A percentile compares a stretch with the other conserved stretches of the same genome.
Evolutionary conservation across 164 flowering plant genomes (phyloP).

Genomic region (Chimonanthus praecox): DNA sequence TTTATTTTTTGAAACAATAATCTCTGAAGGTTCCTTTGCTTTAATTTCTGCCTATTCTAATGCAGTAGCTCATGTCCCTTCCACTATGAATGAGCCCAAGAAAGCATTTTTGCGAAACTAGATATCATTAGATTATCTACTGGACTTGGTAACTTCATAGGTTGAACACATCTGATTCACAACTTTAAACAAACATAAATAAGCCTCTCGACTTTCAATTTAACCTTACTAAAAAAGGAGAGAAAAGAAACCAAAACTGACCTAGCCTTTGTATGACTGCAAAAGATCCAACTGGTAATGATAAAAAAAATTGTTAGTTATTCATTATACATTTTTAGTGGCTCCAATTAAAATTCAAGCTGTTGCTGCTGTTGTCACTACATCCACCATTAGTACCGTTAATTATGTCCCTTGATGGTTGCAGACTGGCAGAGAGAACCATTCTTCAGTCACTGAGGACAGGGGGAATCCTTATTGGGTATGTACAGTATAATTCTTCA

Average conservation of each 20-base stretch:
- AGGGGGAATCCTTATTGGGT: conserved; percentile 68
- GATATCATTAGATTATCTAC: too few relatives aligned
- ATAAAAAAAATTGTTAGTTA: neutral
- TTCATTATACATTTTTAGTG: neutral
- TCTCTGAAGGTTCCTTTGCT: too few relatives aligned
- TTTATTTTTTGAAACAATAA: too few relatives aligned
- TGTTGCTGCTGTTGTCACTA: conserved; percentile 1
- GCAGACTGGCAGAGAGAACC: conserved; percentile 76
- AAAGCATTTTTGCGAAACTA: too few relatives aligned
- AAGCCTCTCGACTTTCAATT: neutral
- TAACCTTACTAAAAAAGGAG: too few relatives aligned
- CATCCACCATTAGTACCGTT: neutral
- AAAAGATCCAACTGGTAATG: neutral
- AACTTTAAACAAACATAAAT: neutral
- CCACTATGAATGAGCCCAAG: too few relatives aligned
- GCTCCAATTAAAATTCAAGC: neutral
- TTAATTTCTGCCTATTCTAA: too few relatives aligned
- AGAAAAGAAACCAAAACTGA: neutral
- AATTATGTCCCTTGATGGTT: conserved; percentile 4
- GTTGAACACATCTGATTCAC: neutral
- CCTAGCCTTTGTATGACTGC: neutral
- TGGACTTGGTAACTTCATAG: neutral
- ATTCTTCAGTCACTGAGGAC: conserved; percentile 60
- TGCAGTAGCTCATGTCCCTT: too few relatives aligned
- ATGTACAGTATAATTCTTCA: conserved; percentile 8